These are phyloP conservation scores for Coriolopsis trogii DNA, from an alignment of 1,284 basidiomycete genomes.

Conservation along the genomic window DNA sequence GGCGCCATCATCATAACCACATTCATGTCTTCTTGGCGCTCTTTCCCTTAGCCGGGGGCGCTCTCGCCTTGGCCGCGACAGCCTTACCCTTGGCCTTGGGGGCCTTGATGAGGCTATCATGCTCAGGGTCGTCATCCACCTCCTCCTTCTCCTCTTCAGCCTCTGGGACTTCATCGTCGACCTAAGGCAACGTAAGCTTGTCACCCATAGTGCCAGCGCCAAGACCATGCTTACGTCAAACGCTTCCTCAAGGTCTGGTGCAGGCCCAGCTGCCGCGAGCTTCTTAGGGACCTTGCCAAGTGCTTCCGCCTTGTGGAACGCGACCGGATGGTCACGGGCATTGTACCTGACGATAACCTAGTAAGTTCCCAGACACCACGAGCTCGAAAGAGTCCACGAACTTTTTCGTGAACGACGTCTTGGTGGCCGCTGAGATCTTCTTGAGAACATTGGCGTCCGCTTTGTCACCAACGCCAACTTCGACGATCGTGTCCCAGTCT, in stretches of 20 bases:
- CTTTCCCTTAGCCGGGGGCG: slow-evolving; percentile 26
- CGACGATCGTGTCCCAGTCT: slow-evolving; percentile 95
- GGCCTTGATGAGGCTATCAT: slow-evolving; percentile 57
- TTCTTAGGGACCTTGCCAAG: slow-evolving; percentile 81
- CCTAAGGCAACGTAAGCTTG: slow-evolving; percentile 21
- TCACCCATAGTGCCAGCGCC: not conserved
- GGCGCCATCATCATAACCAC: no score
- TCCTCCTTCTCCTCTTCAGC: slow-evolving; percentile 41
- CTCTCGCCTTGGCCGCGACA: slow-evolving; percentile 23
- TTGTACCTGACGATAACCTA: slow-evolving; percentile 93
- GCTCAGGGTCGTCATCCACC: slow-evolving; percentile 42
- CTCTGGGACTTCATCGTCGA: slow-evolving; percentile 45
- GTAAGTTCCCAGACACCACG: no score
- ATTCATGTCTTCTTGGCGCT: slow-evolving; percentile 20
- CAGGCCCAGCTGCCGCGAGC: slow-evolving; percentile 65
- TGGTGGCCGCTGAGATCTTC: slow-evolving; percentile 82
- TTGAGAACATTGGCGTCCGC: slow-evolving; percentile 79
- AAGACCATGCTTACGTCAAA: slow-evolving; percentile 51
- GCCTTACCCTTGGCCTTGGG: slow-evolving; percentile 39
- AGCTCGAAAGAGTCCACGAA: slow-evolving; percentile 47
- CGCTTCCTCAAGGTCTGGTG: slow-evolving; percentile 90
- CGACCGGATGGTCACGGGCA: slow-evolving; percentile 82
- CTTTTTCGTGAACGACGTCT: slow-evolving; percentile 87
- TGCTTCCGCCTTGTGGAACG: slow-evolving; percentile 86
- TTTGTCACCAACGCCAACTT: slow-evolving; percentile 86